A percentile compares a stretch with the other conserved stretches of the same genome.
These are phyloP conservation scores for Cyclotella kingstonii DNA, from an alignment of 108 stramenopile genomes.

Conservation along the genomic window DNA sequence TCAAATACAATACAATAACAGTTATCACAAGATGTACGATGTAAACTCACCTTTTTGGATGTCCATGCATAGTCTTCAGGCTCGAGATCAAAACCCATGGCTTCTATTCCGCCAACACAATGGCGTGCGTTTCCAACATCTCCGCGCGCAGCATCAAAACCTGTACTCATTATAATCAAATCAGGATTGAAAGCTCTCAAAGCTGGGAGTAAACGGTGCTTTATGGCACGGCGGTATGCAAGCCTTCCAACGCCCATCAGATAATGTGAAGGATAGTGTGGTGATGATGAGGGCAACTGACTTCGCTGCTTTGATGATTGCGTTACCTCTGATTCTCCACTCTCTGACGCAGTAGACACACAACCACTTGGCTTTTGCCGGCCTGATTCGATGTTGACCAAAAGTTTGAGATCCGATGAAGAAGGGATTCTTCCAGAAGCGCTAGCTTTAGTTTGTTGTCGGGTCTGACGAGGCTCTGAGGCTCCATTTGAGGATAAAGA, in stretches of 20 bases:
- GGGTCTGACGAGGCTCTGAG: conserved; percentile 48
- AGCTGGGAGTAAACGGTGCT: conserved; percentile 76
- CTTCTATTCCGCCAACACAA: conserved; percentile 57
- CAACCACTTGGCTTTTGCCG: conserved; percentile 4
- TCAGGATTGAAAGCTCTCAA: conserved; percentile 95
- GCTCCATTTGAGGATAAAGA: conserved; percentile 28
- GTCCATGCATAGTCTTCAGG: conserved; percentile 87
- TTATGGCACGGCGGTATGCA: conserved; percentile 78
- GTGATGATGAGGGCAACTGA: conserved; percentile 30
- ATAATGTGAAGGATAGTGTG: conserved; percentile 40
- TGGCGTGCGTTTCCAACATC: conserved; percentile 90
- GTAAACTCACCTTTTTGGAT: conserved; percentile 55
- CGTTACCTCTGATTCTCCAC: conserved; percentile 19
- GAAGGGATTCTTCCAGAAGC: conserved; percentile 10
- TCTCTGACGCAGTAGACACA: conserved; percentile 16
- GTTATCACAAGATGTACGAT: neutral
- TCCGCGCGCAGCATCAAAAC: conserved; percentile 93
- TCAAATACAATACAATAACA: neutral
- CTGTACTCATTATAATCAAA: conserved; percentile 93
- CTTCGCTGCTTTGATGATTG: conserved; percentile 24
- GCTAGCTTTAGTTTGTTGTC: conserved; percentile 44
- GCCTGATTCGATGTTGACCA: conserved; percentile 5
- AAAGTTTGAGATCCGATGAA: conserved; percentile 15
- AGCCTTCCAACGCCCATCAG: conserved; percentile 53
- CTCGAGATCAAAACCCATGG: conserved; percentile 78